Evolutionary conservation across 2,329 filamentous ascomycete genomes (phyloP), one percentile per base, ranked within the genome.

Genomic region (Pseudogymnoascus sp.): DNA sequence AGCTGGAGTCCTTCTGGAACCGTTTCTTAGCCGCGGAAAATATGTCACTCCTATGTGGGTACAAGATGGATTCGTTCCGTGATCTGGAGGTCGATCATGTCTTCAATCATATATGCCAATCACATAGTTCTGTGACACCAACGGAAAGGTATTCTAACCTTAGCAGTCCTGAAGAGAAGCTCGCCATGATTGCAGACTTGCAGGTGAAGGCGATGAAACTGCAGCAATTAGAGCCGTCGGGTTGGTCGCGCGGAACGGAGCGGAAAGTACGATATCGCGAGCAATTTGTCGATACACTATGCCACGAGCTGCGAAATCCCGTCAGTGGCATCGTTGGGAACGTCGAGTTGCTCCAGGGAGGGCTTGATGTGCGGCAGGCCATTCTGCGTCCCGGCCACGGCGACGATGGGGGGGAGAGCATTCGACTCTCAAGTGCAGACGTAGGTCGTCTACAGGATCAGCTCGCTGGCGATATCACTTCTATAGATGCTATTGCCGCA

Each of bases 241-340:
- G 12, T 37, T 37, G 35, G 35, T 37, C 11, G 35, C 35, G 35
- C 5, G 35, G 3, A 37, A 14, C 14, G 35, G 35, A 39, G n/a
- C 37, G n/a, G n/a, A 39, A 6, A 39, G 16, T 37, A 37, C 35
- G 37, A 16, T 39, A 39, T 39, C 37, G 37, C 6, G 37, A 39
- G 37, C n/a, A 39, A 16, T 39, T 39, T 16, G n/a, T 39, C 37
- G 37, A 39, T 39, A n/a, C n/a, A 16, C 37, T 39, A 10, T 65
- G 64, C 14, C 87, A 90, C 70, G 87, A 89, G 70, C 87, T 90
- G 82, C 81, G 88, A 26, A 91, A 91, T 67, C 88, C 88, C 0
- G 76, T 91, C 26, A 86, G 83, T 45, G 88, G 88, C 0, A 91
- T 91, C 16, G 75, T 91, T 29, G 88, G 91, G 70, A 59, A 64